These are phyloP conservation scores for Lentithecium fluviatile DNA, from an alignment of 495 filamentous ascomycete species.

Conservation along the genomic window DNA sequence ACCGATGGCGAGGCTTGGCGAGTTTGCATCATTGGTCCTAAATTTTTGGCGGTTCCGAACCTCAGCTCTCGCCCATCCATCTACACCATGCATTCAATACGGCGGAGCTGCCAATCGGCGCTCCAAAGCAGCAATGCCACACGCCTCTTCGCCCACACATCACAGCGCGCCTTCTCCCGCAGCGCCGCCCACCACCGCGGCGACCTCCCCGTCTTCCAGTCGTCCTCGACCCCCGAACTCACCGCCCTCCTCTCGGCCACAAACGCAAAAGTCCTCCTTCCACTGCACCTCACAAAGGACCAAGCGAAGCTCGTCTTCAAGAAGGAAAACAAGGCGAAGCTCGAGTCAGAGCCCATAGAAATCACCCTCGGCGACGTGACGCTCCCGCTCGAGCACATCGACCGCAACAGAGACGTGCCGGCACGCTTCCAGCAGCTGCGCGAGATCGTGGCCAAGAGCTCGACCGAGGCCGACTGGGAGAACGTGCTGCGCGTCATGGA, in stretches of 20 bases:
- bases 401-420: conserved; percentile 39
- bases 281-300: conserved; percentile 35
- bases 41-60: background rate
- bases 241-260: conserved; percentile 34
- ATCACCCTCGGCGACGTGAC: conserved; percentile 43
- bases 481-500: conserved; percentile 41
- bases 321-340: conserved; percentile 26
- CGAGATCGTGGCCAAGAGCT: conserved; percentile 33
- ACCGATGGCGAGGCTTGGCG: conserved; percentile 14
- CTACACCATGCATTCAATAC: conserved; percentile 23
- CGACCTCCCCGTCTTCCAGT: conserved; percentile 37
- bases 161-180: conserved; percentile 26
- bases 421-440: conserved; percentile 26
- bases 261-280: conserved; percentile 43
- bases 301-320: conserved; percentile 42
- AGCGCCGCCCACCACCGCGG: conserved; percentile 17
- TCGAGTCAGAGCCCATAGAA: conserved; percentile 41
- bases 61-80: background rate
- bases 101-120: conserved; percentile 22
- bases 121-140: background rate
- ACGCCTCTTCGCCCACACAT: conserved; percentile 3
- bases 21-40: conserved; percentile 5
- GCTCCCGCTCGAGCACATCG: conserved; percentile 40
- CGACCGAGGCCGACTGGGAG: conserved; percentile 38
- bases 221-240: conserved; percentile 39